Base-by-base conservation (phyloP, 139 green algal genomes). In the Haematococcus sp. region DNA sequence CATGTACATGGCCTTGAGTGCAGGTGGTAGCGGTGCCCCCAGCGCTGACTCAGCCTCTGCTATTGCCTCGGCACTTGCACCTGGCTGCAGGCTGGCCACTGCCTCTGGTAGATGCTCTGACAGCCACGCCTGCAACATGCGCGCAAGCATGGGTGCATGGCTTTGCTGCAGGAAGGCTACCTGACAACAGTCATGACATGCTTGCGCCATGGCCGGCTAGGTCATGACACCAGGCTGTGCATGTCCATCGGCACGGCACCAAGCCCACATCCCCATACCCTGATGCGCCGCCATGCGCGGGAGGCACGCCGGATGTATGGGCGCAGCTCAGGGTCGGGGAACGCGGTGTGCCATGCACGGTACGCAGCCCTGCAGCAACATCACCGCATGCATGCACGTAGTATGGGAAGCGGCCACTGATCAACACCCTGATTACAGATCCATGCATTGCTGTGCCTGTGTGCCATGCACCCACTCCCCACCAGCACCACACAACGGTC, bases 1-100 rank as follows among this genome's bases (percentile, higher is more conserved):
- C 74, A 65, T 73, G 54, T 79, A 74, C 3, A 79, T 44, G 15
- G 70, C 74, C 30, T 74, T 74, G 64, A 79, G 55, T 1, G 74
- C 74, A n/a, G 65, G 65, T 52, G 74, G 74, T 52, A 79, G 65
- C 3, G 9, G n/a, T 22, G 58, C 44, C 32, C 65, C 74, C 64
- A 79, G 31, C 1, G 27, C 20, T 13, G 43, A 2, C 35, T 73
- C 74, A 33, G 40, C 65, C 1, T 30, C 15, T 4, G 13, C 33
- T 7, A 77, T 23, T 65, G 75, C 33, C 3, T 69, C 44, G 51
- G 71, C 60, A 27, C 25, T 74, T 27, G 54, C 23, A 20, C 63
- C 70, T 3, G 54, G 58, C n/a, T 66, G 74, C 28, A 73, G 46
- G 28, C 56, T 72, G 0, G 20, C 49, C 2, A 52, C 19, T 30